Percentiles rank a stretch among this genome's conserved stretches.
Evolutionary conservation across 2,329 filamentous ascomycete genomes (phyloP).

Genomic region (Periglandula ipomoeae): DNA sequence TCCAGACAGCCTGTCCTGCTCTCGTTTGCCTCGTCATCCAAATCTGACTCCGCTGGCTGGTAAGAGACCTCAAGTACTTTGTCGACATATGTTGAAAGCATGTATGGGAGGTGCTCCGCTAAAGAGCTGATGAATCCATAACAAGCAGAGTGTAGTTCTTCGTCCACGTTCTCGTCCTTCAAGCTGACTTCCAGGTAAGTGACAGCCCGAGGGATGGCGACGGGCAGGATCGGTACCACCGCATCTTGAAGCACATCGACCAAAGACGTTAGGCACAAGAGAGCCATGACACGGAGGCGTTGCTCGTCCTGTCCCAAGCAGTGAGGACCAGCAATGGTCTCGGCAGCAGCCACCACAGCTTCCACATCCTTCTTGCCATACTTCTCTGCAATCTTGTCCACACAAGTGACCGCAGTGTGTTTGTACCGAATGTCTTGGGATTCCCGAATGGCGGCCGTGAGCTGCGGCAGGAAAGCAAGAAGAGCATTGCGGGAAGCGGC

Average conservation of each 20-base stretch:
- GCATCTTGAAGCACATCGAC: conserved; percentile 81
- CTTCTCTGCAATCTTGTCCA: conserved; percentile 88
- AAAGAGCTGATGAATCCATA: conserved; percentile 74
- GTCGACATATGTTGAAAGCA: conserved; percentile 72
- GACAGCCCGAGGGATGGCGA: conserved; percentile 63
- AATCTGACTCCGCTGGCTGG: conserved; percentile 53
- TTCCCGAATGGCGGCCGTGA: conserved; percentile 67
- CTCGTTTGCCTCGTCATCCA: conserved; percentile 54
- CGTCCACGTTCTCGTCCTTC: conserved; percentile 41
- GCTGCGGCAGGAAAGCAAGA: conserved; percentile 68
- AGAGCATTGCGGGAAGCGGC: conserved; percentile 58
- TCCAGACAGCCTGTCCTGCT: conserved; percentile 61
- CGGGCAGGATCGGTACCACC: conserved; percentile 74
- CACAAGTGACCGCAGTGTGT: conserved; percentile 77
- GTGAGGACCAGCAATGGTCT: conserved; percentile 64
- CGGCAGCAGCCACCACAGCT: conserved; percentile 64
- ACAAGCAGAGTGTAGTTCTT: conserved; percentile 68
- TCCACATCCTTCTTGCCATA: conserved; percentile 88
- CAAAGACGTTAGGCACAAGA: conserved; percentile 81
- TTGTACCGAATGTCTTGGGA: conserved; percentile 67
- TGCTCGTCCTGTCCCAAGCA: conserved; percentile 68
- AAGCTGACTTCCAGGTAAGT: conserved; percentile 58
- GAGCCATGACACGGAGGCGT: conserved; percentile 69
- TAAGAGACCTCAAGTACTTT: conserved; percentile 64
- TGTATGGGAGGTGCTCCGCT: conserved; percentile 77